Evolutionary conservation across 2,329 filamentous ascomycete genomes (phyloP).

Genomic region (Fusarium vanettenii): DNA sequence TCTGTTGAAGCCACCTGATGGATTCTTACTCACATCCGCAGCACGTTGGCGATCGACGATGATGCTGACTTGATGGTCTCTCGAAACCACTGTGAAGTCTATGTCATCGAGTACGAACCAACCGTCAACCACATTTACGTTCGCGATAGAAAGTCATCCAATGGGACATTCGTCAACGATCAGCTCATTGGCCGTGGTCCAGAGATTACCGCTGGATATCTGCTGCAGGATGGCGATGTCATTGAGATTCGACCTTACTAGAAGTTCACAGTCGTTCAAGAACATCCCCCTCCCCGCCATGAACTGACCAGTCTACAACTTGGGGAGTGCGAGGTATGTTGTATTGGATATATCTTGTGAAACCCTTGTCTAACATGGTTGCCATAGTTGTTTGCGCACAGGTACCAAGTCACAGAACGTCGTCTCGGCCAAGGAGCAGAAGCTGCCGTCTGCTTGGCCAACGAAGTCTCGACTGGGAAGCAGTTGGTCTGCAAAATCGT

Average conservation of each 20-base stretch:
- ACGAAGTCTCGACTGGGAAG: conserved; percentile 61
- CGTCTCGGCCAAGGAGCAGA: conserved; percentile 54
- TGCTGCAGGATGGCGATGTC: conserved; percentile 63
- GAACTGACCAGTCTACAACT: conserved; percentile 46
- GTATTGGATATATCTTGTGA: no score
- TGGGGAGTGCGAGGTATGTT: conserved; percentile 48
- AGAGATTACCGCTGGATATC: conserved; percentile 54
- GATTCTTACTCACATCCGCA: conserved; percentile 31
- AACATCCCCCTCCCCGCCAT: conserved; percentile 34
- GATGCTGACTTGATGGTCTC: conserved; percentile 58
- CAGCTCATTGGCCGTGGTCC: conserved; percentile 55
- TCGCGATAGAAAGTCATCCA: conserved; percentile 65
- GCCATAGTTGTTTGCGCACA: conserved; percentile 48
- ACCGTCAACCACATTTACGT: conserved; percentile 62
- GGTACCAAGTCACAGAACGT: conserved; percentile 49
- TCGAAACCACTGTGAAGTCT: conserved; percentile 66
- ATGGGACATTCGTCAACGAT: conserved; percentile 65
- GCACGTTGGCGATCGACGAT: conserved; percentile 53
- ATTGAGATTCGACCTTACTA: conserved; percentile 56
- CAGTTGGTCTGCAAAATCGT: conserved; percentile 79
- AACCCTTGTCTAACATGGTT: background rate
- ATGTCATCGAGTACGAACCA: conserved; percentile 63
- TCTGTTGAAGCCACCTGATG: background rate
- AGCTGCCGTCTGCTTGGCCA: conserved; percentile 51
- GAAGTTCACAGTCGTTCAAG: conserved; percentile 51